Percentiles rank a stretch among this genome's conserved stretches.
These are phyloP conservation scores for Wakefieldia striispora DNA, from an alignment of 768 basidiomycete genomes.

Conservation along the genomic window DNA sequence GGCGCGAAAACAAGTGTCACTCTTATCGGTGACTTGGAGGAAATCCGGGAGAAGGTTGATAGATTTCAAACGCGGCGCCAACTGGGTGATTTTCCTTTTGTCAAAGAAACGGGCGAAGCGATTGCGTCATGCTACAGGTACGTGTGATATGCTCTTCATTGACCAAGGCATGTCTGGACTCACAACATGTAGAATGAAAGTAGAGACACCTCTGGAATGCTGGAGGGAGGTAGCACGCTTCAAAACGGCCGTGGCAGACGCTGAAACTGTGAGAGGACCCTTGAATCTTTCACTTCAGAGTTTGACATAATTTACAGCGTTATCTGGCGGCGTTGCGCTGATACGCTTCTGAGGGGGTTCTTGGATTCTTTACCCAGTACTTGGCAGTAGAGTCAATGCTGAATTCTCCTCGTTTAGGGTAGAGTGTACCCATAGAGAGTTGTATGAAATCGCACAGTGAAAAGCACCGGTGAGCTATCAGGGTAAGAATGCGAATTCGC, in stretches of 20 bases:
- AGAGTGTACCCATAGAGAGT: too few species aligned
- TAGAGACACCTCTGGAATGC: conserved; percentile 62
- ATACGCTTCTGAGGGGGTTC: conserved; percentile 5
- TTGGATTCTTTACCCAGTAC: neutral
- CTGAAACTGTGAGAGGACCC: conserved; percentile 58
- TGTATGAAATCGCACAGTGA: too few species aligned
- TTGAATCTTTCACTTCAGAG: conserved; percentile 4
- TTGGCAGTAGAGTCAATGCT: too few species aligned
- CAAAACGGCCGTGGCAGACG: conserved; percentile 60
- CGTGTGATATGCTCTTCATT: neutral
- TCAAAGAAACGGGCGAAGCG: conserved; percentile 55
- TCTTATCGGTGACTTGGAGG: conserved; percentile 72
- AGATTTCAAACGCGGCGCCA: conserved; percentile 58
- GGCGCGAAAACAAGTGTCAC: conserved; percentile 56
- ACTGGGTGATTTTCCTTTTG: conserved; percentile 51
- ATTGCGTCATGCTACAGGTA: conserved; percentile 78
- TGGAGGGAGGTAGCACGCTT: conserved; percentile 71
- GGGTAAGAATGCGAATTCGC: too few species aligned
- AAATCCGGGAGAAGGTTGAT: conserved; percentile 70
- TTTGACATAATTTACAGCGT: conserved; percentile 40
- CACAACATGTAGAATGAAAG: conserved; percentile 35
- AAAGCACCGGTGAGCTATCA: too few species aligned
- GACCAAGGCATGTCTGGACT: neutral
- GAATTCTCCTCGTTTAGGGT: too few species aligned
- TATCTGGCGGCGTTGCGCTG: conserved; percentile 60